Evolutionary conservation across 805 yeast genomes (phyloP), one percentile per base, ranked within the genome.

Genomic region (Lachancea kluyveri): DNA sequence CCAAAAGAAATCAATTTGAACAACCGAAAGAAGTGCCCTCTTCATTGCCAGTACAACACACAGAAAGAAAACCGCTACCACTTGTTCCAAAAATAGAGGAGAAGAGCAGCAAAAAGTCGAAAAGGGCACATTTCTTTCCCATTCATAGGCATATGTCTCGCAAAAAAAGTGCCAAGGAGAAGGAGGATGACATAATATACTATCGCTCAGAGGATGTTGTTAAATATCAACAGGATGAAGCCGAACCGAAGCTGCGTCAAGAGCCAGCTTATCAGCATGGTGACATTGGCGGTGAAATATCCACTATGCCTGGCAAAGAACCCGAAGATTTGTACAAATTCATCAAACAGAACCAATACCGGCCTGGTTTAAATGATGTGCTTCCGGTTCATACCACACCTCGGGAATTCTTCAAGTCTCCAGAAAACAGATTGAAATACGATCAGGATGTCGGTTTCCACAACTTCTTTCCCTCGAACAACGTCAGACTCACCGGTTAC

Each of bases 401-500:
- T 7, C 27, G 20, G 6, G 13, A 20, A 13, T 43, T 30, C 29
- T 41, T 43, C 19, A 17, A 30, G 6, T 17, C 24, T 5, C 18
- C 22, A 3, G 20, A 22, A 8, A 40, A 36, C 20, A 37, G 30
- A 24, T 14, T 40, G 13, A 7, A 16, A n/a, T 27, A 38, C 15
- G 27, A 39, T 32, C 31, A 36, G 23, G 21, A 22, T 3, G 11
- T 41, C 16, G 33, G 36, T 32, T 39, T 39, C 13, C 17, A 20
- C 8, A 26, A 20, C n/a, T 8, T 16, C 33, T 17, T 46, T 30
- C 30, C 41, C 4, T 16, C 38, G 8, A 21, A 17, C 4, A 46
- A 46, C 23, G 26, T 39, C 4, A 35, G 16, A 16, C 17, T 45
- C 3, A 44, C 51, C 2, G 45, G 49, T 10, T 46, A 46, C 30